phyloP scores from a whole-genome alignment of 441 rosid genomes.

The Biscutella laevigata region DNA sequence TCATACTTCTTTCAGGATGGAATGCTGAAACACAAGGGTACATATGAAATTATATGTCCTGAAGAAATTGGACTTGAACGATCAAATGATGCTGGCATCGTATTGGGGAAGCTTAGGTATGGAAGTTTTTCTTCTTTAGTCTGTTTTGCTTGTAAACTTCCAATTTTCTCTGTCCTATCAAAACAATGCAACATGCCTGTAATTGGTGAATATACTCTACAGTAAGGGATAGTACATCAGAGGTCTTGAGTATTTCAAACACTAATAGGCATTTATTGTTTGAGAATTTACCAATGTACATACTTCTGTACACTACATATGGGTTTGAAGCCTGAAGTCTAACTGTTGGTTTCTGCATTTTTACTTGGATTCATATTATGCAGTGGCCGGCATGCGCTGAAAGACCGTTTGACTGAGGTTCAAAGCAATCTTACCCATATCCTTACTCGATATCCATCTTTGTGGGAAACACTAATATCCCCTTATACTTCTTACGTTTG shows the following conservation, averaged over 20 bases:
- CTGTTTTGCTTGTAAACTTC: conserved; percentile 5
- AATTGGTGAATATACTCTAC: neutral
- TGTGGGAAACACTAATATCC: neutral
- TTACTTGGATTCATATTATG: conserved; percentile 18
- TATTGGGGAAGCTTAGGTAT: conserved; percentile 92
- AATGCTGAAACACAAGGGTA: conserved; percentile 90
- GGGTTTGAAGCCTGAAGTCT: neutral
- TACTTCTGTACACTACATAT: neutral
- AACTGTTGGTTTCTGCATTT: conserved; percentile 16
- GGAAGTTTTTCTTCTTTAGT: neutral
- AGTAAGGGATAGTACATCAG: neutral
- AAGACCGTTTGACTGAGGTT: conserved; percentile 73
- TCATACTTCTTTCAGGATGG: conserved; percentile 55
- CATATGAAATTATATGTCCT: conserved; percentile 85
- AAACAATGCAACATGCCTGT: neutral
- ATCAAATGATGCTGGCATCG: conserved; percentile 82
- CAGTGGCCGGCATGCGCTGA: conserved; percentile 93
- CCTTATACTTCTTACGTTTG: conserved; percentile 15
- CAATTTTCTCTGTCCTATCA: neutral
- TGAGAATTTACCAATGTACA: neutral
- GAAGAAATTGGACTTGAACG: conserved; percentile 92
- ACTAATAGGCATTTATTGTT: neutral
- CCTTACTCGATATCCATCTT: conserved; percentile 1
- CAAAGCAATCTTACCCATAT: neutral
- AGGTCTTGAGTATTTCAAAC: neutral